A percentile compares a stretch with the other conserved stretches of the same genome.
These are phyloP conservation scores for Bjerkandera adusta DNA, from an alignment of 1,284 basidiomycete species.

Conservation along the genomic window DNA sequence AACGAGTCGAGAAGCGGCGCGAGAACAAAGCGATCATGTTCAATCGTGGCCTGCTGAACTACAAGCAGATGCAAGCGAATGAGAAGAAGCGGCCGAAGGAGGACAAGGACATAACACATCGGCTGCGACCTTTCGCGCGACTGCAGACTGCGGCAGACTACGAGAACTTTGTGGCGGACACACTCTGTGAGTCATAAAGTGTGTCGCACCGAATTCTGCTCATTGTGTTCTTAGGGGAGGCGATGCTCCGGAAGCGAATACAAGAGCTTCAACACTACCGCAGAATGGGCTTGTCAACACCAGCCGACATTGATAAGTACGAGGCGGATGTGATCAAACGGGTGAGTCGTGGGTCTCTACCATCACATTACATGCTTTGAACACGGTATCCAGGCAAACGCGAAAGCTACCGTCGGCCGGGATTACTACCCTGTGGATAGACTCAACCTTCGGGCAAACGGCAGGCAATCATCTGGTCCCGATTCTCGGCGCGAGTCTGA, in stretches of 20 bases:
- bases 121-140: constrained; percentile 90
- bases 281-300: constrained; percentile 76
- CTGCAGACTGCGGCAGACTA: constrained; percentile 93
- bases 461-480: constrained; percentile 55
- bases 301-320: constrained; percentile 88
- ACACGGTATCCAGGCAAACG: constrained; percentile 43
- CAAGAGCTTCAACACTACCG: constrained; percentile 89
- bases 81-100: constrained; percentile 92
- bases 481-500: constrained; percentile 54
- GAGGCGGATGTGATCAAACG: constrained; percentile 73
- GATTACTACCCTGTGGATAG: constrained; percentile 57
- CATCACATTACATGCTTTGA: constrained; percentile 6
- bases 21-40: constrained; percentile 93
- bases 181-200: constrained; percentile 68
- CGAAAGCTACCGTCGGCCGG: constrained; percentile 53
- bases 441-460: constrained; percentile 41
- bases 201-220: constrained; percentile 2
- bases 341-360: constrained; percentile 41
- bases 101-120: constrained; percentile 87
- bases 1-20: constrained; percentile 85
- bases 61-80: constrained; percentile 89
- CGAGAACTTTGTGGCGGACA: constrained; percentile 85
- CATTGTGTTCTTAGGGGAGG: constrained; percentile 61
- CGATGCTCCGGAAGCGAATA: constrained; percentile 81
- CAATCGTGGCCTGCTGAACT: constrained; percentile 89